A percentile compares a stretch with the other conserved stretches of the same genome.
Evolutionary conservation across 176 grass and related monocot species (phyloP).

Genomic region (Ensete glaucum): DNA sequence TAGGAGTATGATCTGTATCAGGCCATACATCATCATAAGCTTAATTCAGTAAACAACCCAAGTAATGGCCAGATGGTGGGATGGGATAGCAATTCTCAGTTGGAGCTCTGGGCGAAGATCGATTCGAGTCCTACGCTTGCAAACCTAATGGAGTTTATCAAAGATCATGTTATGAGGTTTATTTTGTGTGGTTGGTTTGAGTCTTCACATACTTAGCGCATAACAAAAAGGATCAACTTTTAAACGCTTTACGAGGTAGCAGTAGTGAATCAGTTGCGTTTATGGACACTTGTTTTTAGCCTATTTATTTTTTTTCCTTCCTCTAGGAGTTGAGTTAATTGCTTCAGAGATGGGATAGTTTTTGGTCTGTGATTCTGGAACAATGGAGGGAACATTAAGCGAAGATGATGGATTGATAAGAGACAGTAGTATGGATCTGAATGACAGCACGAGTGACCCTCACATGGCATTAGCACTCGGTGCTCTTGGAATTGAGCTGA

Average conservation of each 20-base stretch:
- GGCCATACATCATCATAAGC: background rate
- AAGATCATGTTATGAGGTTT: background rate
- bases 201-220: no score
- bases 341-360: slow-evolving; percentile 5
- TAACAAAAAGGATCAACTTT: no score
- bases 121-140: background rate
- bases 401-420: slow-evolving; percentile 22
- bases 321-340: background rate
- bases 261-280: background rate
- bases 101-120: background rate
- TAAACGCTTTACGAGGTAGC: background rate
- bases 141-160: background rate
- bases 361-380: slow-evolving; percentile 1
- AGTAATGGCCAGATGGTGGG: background rate
- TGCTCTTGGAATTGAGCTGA: slow-evolving; percentile 9
- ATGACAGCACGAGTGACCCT: slow-evolving; percentile 12
- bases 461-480: slow-evolving; percentile 11
- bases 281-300: background rate
- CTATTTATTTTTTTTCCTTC: background rate
- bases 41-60: background rate
- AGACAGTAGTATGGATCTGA: slow-evolving; percentile 27
- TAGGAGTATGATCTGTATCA: no score
- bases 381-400: slow-evolving; percentile 25
- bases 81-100: background rate
- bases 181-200: background rate